These are phyloP conservation scores for Botrytis hyacinthi DNA, from an alignment of 2,329 filamentous ascomycete species.

Conservation along the genomic window DNA sequence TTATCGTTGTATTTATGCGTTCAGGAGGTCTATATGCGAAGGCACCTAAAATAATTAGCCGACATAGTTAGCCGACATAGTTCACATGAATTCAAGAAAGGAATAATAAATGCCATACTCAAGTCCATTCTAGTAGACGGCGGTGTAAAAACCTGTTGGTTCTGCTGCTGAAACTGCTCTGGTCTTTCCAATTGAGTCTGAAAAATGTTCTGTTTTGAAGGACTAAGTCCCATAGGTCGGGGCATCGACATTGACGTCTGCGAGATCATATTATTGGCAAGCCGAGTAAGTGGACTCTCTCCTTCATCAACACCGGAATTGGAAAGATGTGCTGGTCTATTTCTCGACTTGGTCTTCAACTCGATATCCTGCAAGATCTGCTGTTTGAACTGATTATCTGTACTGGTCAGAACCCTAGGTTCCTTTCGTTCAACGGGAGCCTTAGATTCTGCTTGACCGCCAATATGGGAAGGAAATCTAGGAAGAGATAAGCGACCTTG, in stretches of 20 bases:
- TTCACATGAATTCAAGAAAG: not conserved
- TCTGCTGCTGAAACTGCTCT: slow-evolving; percentile 30
- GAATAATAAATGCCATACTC: slow-evolving; percentile 25
- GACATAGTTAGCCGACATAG: slow-evolving; percentile 19
- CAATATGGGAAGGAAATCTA: not conserved
- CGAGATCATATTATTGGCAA: slow-evolving; percentile 34
- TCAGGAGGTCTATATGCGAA: slow-evolving; percentile 27
- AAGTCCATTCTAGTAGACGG: slow-evolving; percentile 29
- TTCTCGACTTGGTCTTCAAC: not conserved
- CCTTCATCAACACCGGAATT: not conserved
- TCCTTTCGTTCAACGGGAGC: slow-evolving; percentile 4
- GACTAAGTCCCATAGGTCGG: slow-evolving; percentile 13
- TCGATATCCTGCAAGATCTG: slow-evolving; percentile 30
- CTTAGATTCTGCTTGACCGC: slow-evolving; percentile 1
- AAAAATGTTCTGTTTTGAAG: slow-evolving; percentile 21
- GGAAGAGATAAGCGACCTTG: slow-evolving; percentile 15
- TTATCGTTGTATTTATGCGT: slow-evolving; percentile 10
- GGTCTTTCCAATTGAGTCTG: slow-evolving; percentile 25
- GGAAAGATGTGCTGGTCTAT: not conserved
- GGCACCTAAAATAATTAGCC: slow-evolving; percentile 29
- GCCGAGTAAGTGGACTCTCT: slow-evolving; percentile 26
- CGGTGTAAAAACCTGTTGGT: slow-evolving; percentile 32
- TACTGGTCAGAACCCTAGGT: slow-evolving; percentile 26
- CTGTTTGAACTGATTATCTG: slow-evolving; percentile 32
- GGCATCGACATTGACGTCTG: slow-evolving; percentile 24